Evolutionary conservation across 2,329 filamentous ascomycete genomes (phyloP).

Genomic region (Aureobasidium melanogenum): DNA sequence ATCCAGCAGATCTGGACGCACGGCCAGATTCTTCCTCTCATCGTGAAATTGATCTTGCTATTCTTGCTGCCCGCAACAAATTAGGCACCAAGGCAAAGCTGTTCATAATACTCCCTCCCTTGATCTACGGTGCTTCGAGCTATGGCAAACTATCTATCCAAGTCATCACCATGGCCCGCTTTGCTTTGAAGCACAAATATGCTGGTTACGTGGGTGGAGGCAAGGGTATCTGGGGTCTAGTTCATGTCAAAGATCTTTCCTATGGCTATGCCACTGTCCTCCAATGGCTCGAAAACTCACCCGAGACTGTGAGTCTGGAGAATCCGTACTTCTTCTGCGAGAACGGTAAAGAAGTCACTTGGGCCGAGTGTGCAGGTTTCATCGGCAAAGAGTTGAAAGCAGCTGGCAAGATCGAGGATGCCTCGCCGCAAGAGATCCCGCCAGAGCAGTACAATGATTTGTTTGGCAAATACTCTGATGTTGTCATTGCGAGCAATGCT

Average conservation of each 20-base stretch:
- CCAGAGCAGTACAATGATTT: slow-evolving; percentile 31
- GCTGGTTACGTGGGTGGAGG: slow-evolving; percentile 39
- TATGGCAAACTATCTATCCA: slow-evolving; percentile 39
- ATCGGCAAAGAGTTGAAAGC: slow-evolving; percentile 32
- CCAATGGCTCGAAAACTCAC: slow-evolving; percentile 34
- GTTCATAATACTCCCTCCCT: slow-evolving; percentile 40
- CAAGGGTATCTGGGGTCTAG: slow-evolving; percentile 31
- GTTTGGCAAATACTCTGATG: slow-evolving; percentile 23
- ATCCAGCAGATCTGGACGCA: slow-evolving; percentile 32
- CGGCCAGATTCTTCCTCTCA: slow-evolving; percentile 36
- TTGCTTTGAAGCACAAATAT: slow-evolving; percentile 40
- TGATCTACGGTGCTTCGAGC: slow-evolving; percentile 37
- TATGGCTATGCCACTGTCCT: slow-evolving; percentile 37
- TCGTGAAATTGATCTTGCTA: slow-evolving; percentile 38
- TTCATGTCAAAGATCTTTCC: slow-evolving; percentile 42
- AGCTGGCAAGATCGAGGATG: slow-evolving; percentile 30
- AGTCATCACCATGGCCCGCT: slow-evolving; percentile 39
- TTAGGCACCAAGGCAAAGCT: slow-evolving; percentile 35
- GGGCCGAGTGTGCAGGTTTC: slow-evolving; percentile 31
- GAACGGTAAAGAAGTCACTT: slow-evolving; percentile 35
- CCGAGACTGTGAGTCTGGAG: slow-evolving; percentile 24
- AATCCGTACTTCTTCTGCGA: slow-evolving; percentile 46
- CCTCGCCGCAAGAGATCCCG: slow-evolving; percentile 29
- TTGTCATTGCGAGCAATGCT: slow-evolving; percentile 35
- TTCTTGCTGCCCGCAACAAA: slow-evolving; percentile 29